Conservation (phyloP, 306 rosid genomes). For the Vigna nakashimae region DNA sequence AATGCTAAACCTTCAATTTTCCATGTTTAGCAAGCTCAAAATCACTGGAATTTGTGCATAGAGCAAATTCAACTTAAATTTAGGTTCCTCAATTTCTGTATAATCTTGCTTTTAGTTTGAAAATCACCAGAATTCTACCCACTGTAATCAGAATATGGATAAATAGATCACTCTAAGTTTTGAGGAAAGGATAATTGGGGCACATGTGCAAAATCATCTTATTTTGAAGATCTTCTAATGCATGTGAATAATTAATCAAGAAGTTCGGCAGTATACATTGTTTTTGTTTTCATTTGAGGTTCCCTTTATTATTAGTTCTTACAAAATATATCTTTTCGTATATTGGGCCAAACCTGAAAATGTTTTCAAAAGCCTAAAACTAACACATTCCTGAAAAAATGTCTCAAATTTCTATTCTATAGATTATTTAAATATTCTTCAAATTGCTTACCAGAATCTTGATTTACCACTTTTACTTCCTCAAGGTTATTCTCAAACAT, state of each 20-base stretch:
- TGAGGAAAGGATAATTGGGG: slow-evolving; percentile 18
- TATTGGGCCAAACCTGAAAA: slow-evolving; percentile 3
- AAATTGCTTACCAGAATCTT: not conserved
- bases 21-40: not conserved
- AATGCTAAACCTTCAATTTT: not conserved
- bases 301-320: not conserved
- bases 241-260: slow-evolving; percentile 3
- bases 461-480: slow-evolving; percentile 21
- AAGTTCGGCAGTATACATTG: not conserved
- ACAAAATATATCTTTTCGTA: slow-evolving; percentile 3
- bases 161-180: slow-evolving; percentile 2
- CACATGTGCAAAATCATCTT: slow-evolving; percentile 20
- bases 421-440: not conserved
- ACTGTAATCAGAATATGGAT: slow-evolving; percentile 9
- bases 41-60: slow-evolving; percentile 6
- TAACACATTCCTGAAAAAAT: slow-evolving; percentile 21
- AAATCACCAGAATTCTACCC: slow-evolving; percentile 3
- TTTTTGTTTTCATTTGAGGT: not conserved
- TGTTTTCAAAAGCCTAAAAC: slow-evolving; percentile 12
- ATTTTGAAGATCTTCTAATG: slow-evolving; percentile 20
- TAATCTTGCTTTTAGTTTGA: slow-evolving; percentile 10
- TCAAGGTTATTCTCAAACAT: not conserved
- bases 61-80: not conserved
- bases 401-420: not conserved
- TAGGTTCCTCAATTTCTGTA: slow-evolving; percentile 9